Evolutionary conservation across 495 filamentous ascomycete genomes (phyloP).

Genomic region (Lindgomyces ingoldianus): DNA sequence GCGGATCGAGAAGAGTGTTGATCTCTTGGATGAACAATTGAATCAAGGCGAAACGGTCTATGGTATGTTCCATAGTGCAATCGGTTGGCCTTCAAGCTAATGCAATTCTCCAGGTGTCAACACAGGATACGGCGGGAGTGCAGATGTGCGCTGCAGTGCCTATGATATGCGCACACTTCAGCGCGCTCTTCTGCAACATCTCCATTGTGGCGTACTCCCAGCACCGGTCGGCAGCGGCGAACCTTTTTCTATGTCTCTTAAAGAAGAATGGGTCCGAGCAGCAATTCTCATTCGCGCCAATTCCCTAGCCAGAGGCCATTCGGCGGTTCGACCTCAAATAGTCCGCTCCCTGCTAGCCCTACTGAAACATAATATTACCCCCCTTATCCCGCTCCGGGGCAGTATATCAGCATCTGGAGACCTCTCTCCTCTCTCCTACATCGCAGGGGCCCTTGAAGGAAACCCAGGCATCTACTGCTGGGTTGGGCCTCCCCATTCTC

Average conservation of each 20-base stretch:
- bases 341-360: constrained; percentile 47
- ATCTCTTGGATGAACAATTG: constrained; percentile 1
- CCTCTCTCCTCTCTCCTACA: constrained; percentile 62
- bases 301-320: constrained; percentile 58
- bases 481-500: constrained; percentile 14
- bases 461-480: constrained; percentile 54
- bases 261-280: constrained; percentile 41
- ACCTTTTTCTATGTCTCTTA: constrained; percentile 9
- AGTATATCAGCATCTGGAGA: constrained; percentile 72
- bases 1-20: constrained; percentile 7
- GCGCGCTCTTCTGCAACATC: constrained; percentile 12
- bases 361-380: constrained; percentile 53
- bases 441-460: constrained; percentile 60
- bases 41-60: constrained; percentile 5
- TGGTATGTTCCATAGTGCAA: background rate
- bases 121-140: constrained; percentile 19
- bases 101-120: constrained; percentile 6
- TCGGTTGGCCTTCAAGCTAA: background rate
- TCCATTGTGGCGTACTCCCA: constrained; percentile 7
- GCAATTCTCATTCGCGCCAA: constrained; percentile 62
- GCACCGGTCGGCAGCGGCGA: background rate
- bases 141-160: constrained; percentile 13
- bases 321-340: constrained; percentile 53
- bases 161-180: constrained; percentile 9
- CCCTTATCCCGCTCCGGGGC: constrained; percentile 62